Evolutionary conservation across 2,329 filamentous ascomycete genomes (phyloP), one percentile per base, ranked within the genome.

Genomic region (Ilyonectria robusta): DNA sequence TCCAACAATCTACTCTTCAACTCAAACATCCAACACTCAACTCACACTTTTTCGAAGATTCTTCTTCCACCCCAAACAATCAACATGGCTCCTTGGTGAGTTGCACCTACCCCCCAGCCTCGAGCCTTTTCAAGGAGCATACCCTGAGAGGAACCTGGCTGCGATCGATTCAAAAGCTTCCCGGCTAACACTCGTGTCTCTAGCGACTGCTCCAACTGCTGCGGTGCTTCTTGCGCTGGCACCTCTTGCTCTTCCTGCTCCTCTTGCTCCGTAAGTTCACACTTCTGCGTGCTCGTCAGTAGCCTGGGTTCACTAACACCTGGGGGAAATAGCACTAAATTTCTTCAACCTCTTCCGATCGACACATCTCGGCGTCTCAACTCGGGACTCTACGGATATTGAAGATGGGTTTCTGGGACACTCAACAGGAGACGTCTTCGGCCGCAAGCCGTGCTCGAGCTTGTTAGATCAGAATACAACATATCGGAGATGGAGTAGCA

Each of bases 51-150:
- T 33, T 70, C 62, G 67, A 75, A 75, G 72, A 64, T 48, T 35
- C 67, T 73, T 69, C 67, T 74, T 72, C 70, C 54, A 51, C 58
- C 70, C 57, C 59, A 72, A 67, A 72, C 50, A 64, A 72, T 75
- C 73, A 76, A 70, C 44, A 76, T 76, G 75, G 68, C 75, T 76
- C 75, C 74, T 70, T 76, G 74, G 74, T 76, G 65, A 74, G 74
- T 64, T 23, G 33, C 50, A 23, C 46, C 37, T 53, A 4, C 23
- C 31, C 53, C 64, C 26, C 31, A 58, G 51, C n/a, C 37, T 46
- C 40, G 2, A 4, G 47, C 9, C 23, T 66, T 59, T 60, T 60
- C 37, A 59, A 42, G 7, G 29, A 66, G 33, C 15, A 46, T 26
- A 26, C 26, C 53, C 56, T 55, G 59, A 23, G 21, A 37, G 44